These are phyloP conservation scores for Aurantiochytrium sp. DNA, from an alignment of 108 stramenopile species.

Conservation along the genomic window DNA sequence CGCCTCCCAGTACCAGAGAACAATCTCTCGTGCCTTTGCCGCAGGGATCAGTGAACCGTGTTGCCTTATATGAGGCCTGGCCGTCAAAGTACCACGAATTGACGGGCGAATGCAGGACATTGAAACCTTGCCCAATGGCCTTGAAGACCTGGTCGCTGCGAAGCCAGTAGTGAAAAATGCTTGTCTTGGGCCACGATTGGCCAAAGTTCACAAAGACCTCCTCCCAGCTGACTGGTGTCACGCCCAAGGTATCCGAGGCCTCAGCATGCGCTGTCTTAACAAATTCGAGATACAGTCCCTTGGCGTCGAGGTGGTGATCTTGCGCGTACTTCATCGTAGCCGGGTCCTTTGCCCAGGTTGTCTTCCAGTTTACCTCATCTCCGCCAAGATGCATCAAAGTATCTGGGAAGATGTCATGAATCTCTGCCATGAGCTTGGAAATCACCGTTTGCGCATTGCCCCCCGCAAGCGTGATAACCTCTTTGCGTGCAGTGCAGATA, in stretches of 20 bases:
- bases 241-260: background rate
- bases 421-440: background rate
- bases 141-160: constrained; percentile 28
- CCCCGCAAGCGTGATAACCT: background rate
- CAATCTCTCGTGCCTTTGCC: constrained; percentile 22
- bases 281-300: constrained; percentile 26
- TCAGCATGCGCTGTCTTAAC: background rate
- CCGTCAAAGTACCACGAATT: constrained; percentile 63
- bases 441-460: background rate
- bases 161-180: constrained; percentile 51
- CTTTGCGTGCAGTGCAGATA: background rate
- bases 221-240: constrained; percentile 55
- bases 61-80: constrained; percentile 34
- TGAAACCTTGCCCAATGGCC: constrained; percentile 27
- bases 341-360: too few species aligned
- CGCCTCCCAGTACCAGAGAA: constrained; percentile 56
- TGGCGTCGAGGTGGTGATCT: background rate
- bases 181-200: constrained; percentile 24
- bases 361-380: too few species aligned
- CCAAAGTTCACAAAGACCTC: constrained; percentile 55
- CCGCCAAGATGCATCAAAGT: constrained; percentile 21
- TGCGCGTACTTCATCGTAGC: too few species aligned
- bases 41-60: constrained; percentile 49
- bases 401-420: background rate
- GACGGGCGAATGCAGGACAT: background rate